phyloP scores from a whole-genome alignment of 2,329 filamentous ascomycete genomes.

The Drechslerella coelobrocha region DNA sequence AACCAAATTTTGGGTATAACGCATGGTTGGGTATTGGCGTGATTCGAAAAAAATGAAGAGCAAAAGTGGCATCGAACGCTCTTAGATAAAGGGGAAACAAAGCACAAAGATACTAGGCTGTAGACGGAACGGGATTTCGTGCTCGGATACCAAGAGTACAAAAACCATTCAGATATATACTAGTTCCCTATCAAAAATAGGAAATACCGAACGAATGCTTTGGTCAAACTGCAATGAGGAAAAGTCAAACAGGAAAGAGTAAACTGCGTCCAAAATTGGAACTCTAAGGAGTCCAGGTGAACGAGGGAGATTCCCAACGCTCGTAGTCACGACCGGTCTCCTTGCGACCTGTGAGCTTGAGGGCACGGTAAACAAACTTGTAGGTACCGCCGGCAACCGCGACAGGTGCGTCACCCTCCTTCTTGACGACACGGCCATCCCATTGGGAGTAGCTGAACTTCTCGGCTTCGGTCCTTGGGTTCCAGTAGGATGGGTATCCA shows the following conservation, averaged over 20 bases:
- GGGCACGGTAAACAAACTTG: slow-evolving; percentile 48
- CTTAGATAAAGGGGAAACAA: background rate
- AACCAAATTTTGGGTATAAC: slow-evolving; percentile 7
- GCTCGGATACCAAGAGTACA: background rate
- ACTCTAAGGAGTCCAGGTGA: slow-evolving; percentile 23
- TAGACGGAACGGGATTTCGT: background rate
- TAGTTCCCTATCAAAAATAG: slow-evolving; percentile 24
- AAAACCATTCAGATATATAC: slow-evolving; percentile 22
- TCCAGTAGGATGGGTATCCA: slow-evolving; percentile 43
- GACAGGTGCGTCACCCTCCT: slow-evolving; percentile 36
- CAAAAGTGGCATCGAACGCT: slow-evolving; percentile 5
- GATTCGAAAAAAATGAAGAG: slow-evolving; percentile 36
- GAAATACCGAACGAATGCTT: background rate
- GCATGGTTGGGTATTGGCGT: slow-evolving; percentile 7
- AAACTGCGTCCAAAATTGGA: background rate
- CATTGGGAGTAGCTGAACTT: slow-evolving; percentile 21
- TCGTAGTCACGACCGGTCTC: slow-evolving; percentile 43
- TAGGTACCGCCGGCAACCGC: slow-evolving; percentile 42
- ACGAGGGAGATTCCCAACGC: slow-evolving; percentile 42
- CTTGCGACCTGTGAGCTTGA: slow-evolving; percentile 44
- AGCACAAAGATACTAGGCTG: slow-evolving; percentile 3
- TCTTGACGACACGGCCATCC: slow-evolving; percentile 41
- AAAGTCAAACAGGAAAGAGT: background rate
- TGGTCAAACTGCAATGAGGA: background rate
- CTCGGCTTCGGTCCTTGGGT: too few species aligned